These are phyloP conservation scores for Circinella minor DNA, from an alignment of 371 early-diverging fungal species.

Conservation along the genomic window DNA sequence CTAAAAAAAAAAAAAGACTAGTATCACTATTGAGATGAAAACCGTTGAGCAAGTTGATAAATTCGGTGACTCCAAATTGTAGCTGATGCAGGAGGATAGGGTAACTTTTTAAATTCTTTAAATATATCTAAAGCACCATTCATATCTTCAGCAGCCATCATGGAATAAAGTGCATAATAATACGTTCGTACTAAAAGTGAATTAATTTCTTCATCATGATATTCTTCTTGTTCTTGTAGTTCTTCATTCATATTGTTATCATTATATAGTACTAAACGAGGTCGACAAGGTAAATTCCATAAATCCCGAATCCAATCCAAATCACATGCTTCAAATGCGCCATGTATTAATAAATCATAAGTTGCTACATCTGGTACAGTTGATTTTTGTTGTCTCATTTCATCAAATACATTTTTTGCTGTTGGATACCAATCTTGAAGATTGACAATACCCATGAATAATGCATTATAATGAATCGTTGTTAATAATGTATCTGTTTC, in stretches of 20 bases:
- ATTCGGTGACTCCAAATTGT: slow-evolving; percentile 17
- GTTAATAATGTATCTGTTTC: not conserved
- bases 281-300: slow-evolving; percentile 18
- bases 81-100: slow-evolving; percentile 14
- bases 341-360: slow-evolving; percentile 36
- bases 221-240: too few species aligned
- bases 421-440: slow-evolving; percentile 33
- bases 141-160: slow-evolving; percentile 21
- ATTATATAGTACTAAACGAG: not conserved
- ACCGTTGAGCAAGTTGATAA: slow-evolving; percentile 3
- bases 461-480: slow-evolving; percentile 34
- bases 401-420: slow-evolving; percentile 32
- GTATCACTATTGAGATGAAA: not conserved
- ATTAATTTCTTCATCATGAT: not conserved
- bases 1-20: too few species aligned
- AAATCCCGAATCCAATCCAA: slow-evolving; percentile 19
- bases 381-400: slow-evolving; percentile 21
- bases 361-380: slow-evolving; percentile 23
- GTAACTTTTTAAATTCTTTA: slow-evolving; percentile 8
- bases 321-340: slow-evolving; percentile 27
- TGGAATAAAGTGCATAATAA: slow-evolving; percentile 29
- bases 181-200: slow-evolving; percentile 27
- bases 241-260: not conserved
- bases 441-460: slow-evolving; percentile 27
- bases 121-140: slow-evolving; percentile 18